Conservation (phyloP, 129 eudicot genomes). For the Pittosporum tobira region DNA sequence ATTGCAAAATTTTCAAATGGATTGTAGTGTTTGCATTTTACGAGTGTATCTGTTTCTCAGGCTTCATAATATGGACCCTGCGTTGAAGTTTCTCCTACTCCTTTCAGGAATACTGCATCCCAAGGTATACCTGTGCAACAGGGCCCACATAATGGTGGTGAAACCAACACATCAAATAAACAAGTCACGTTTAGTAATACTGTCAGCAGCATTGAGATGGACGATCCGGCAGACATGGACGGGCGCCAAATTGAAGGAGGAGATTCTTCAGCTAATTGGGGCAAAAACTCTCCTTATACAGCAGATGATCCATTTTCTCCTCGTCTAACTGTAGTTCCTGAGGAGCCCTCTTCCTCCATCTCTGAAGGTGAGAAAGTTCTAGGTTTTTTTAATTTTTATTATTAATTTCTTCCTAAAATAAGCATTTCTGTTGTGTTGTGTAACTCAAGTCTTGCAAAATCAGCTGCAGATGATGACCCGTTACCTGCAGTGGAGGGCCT, state of each 20-base stretch:
- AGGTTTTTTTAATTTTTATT: conserved; percentile 6
- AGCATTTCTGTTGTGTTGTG: conserved; percentile 8
- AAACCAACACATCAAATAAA: conserved; percentile 41
- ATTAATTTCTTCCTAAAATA: background rate
- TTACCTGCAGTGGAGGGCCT: conserved; percentile 83
- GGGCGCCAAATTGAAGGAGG: conserved; percentile 43
- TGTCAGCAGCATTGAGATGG: conserved; percentile 46
- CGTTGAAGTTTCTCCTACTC: background rate
- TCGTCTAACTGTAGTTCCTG: conserved; percentile 76
- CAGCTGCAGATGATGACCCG: conserved; percentile 97
- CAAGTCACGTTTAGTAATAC: conserved; percentile 72
- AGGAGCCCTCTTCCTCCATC: conserved; percentile 86
- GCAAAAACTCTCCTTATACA: conserved; percentile 33
- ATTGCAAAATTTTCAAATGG: background rate
- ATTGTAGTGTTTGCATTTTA: too few relatives aligned
- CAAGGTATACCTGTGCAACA: conserved; percentile 28
- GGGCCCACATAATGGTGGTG: conserved; percentile 36
- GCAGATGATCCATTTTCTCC: conserved; percentile 76
- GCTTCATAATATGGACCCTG: background rate
- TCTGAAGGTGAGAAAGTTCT: conserved; percentile 63
- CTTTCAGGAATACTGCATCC: conserved; percentile 43
- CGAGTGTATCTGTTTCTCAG: background rate
- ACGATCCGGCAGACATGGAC: conserved; percentile 35
- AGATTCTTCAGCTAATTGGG: conserved; percentile 55
- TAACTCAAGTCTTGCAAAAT: conserved; percentile 15